Evolutionary conservation across 306 rosid species (phyloP), one percentile per base, ranked within the genome.

Genomic region (Malus asiatica): DNA sequence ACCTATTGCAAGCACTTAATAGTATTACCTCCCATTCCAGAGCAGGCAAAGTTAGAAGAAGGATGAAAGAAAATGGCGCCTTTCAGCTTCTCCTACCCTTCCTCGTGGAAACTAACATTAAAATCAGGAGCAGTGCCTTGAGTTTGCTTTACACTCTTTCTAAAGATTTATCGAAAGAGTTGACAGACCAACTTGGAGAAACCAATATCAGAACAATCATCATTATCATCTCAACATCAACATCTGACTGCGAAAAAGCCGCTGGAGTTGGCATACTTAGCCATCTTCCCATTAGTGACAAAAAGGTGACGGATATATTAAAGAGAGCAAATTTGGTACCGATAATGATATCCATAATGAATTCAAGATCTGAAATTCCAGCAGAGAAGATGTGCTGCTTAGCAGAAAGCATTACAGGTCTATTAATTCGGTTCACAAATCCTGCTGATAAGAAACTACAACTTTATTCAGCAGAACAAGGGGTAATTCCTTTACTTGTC

Each of bases 61-160:
- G 82, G 77, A 91, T 93, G 97, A 88, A 82, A 71, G 91, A 91
- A 79, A 86, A 77, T 73, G 90, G 96, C 46, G 96, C 98, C 25
- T 81, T 90, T 82, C 93, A 90, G 80, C 96, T 91, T 32, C 89
- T 93, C 70, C 76, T 88, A 25, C 96, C 98, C 12, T 86, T 91
- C 80, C 76, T 91, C 76, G 82, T 68, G 81, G 98, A 93, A 82
- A 84, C 76, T 38, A 86, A 79, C 82, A 44, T 70, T 30, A 80
- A 84, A 80, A 86, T 89, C 74, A 80, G 92, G 62, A 75, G 78
- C 42, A 80, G 79, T 73, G 88, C 90, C 66, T 84, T 91, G 84
- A 78, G 79, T 55, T 80, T 93, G 65, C 73, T 93, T 55, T 82
- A 76, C 83, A 87, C 96, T 45, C 96, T 93, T 40, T 90, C 97